Base-by-base conservation (phyloP, 2,329 filamentous ascomycete species). In the Alternaria tenuissima region DNA sequence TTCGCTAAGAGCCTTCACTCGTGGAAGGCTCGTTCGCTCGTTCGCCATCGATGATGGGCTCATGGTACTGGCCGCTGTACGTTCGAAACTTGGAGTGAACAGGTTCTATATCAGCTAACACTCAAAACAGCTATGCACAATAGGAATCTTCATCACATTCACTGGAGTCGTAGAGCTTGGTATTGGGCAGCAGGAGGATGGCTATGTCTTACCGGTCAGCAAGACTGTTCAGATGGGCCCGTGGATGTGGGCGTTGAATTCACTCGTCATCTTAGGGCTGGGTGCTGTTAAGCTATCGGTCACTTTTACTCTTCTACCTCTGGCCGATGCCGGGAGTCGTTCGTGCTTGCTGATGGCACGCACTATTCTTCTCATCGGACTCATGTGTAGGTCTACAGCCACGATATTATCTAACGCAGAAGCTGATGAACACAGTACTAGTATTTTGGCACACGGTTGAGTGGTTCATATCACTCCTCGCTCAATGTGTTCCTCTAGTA, bases 31-130 rank as follows among this genome's bases (percentile, higher is more conserved):
- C 69, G 79, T 85, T 52, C 81, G 78, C 28, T 82, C 79, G 52
- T 76, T 82, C 48, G 82, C 81, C n/a, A 71, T 79, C 58, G 85
- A 87, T 76, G 84, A 85, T 66, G 80, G 76, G 57, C 60, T 81
- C 4, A 82, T 84, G 58, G 38, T 80, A 1, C 62, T 70, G 5
- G 79, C 82, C 5, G 74, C 75, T 67, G 76, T 83, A 62, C 57
- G 30, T 38, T 65, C 8, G 48, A 41, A 14, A 51, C 48, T 18
- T 57, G 55, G 39, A 3, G 4, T 5, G 11, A 8, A 7, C 24
- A n/a, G 22, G 39, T 4, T 39, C 12, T 26, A 14, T 18, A 14
- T 20, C 1, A 9, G 20, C 57, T 59, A 16, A 59, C 20, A 20
- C 39, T 24, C 18, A 16, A 20, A 20, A 16, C n/a, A 56, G 57